These are phyloP conservation scores for Xylaria flabelliformis DNA, from an alignment of 495 filamentous ascomycete species.

Conservation along the genomic window DNA sequence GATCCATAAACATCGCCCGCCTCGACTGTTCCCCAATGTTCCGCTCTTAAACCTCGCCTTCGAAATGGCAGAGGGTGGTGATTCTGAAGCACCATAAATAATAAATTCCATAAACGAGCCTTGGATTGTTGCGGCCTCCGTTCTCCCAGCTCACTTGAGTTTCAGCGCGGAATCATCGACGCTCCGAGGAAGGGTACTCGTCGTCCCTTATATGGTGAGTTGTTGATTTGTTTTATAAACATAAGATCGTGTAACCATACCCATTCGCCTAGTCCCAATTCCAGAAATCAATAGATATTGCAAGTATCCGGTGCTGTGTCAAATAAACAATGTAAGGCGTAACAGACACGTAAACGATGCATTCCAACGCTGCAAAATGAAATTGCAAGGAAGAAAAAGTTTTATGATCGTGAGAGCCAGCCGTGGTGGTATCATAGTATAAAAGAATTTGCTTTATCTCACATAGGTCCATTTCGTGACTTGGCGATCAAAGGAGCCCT, in stretches of 20 bases:
- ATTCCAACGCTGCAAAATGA: neutral
- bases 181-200: neutral
- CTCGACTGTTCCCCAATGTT: neutral
- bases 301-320: constrained; percentile 1
- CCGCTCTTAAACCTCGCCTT: neutral
- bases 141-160: neutral
- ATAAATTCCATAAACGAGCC: neutral
- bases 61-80: neutral
- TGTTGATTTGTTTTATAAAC: constrained; percentile 14
- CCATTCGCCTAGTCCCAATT: neutral
- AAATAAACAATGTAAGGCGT: constrained; percentile 11
- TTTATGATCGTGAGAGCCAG: constrained; percentile 2
- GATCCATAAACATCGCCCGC: neutral
- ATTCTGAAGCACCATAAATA: neutral
- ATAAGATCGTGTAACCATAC: constrained; percentile 8
- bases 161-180: neutral
- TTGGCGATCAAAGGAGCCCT: neutral
- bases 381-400: constrained; percentile 3
- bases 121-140: neutral
- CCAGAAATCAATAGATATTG: neutral
- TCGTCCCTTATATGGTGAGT: neutral
- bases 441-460: neutral
- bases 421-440: neutral
- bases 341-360: neutral
- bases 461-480: neutral